Base-by-base conservation (phyloP, 352 stramenopile genomes). In the Stephanocyclus meneghinianus region DNA sequence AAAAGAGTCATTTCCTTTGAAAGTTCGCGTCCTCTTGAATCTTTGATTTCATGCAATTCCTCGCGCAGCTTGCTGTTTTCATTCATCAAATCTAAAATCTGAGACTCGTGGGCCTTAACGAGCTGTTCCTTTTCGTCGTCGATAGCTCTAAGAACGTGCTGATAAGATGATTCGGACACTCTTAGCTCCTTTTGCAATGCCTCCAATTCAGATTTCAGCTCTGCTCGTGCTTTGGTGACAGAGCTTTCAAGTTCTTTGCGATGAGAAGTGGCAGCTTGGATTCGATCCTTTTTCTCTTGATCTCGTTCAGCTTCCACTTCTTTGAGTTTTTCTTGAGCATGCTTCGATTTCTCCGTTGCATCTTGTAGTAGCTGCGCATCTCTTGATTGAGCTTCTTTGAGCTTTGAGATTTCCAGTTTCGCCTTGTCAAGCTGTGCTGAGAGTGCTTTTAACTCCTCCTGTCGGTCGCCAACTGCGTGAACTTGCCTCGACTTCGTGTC, bases 111-210 rank as follows among this genome's bases (percentile, higher is more conserved):
- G 48, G 56, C 40, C 8, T 71, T 18, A 8, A 18, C 60, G 1
- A 79, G 57, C 8, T 70, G 48, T 30, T 77, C 74, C 53, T 83
- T 86, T 45, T 82, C 75, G 8, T 83, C 67, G 44, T 86, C 79
- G 64, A 83, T 74, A 5, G 71, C 64, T 44, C 51, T 40, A 16
- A 83, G 37, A 37, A 86, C 59, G n/a, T 80, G 56, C 30, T 80
- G 74, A 69, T 86, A 86, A 6, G 69, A 78, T 0, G 35, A 40
- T 57, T 83, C 79, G 26, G 74, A 78, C 1, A 77, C 51, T 11
- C 26, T 35, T 55, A 72, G 47, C n/a, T 72, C 64, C 35, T 63
- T 72, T n/a, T 40, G 47, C 16, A 72, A 63, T 29, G 15, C 35
- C 18, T 62, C 64, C 35, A 72, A 18, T 18, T 72, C 48, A 63